Percentiles rank a stretch among this genome's conserved stretches.
Conservation (phyloP, 2,329 filamentous ascomycete genomes). For the Atkinsonella texensis region DNA sequence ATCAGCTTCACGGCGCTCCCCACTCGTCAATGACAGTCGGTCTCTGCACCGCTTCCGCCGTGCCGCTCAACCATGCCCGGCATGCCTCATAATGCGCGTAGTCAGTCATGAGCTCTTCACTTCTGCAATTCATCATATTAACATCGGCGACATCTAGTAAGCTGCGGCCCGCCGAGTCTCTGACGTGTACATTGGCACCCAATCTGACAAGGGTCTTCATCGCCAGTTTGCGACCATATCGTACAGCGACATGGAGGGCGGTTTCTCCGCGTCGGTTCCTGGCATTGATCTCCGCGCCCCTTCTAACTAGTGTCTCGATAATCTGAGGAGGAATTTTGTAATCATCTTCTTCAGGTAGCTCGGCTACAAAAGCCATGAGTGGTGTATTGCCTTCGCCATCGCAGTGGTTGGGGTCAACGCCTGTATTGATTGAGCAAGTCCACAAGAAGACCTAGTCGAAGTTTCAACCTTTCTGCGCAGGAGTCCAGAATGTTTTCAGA, state of each 20-base stretch:
- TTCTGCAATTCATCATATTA: conserved; percentile 20
- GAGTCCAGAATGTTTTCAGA: conserved; percentile 22
- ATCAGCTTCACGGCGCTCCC: conserved; percentile 9
- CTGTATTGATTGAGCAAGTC: conserved; percentile 22
- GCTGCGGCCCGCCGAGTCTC: conserved; percentile 31
- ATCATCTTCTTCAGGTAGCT: conserved; percentile 38
- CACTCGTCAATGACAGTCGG: conserved; percentile 31
- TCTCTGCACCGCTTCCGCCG: conserved; percentile 22
- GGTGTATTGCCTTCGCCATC: conserved; percentile 39
- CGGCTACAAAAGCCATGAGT: conserved; percentile 41
- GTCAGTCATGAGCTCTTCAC: conserved; percentile 17
- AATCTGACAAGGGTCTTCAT: conserved; percentile 32
- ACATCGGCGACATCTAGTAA: conserved; percentile 34
- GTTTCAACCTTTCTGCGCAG: conserved; percentile 16
- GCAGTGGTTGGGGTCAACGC: conserved; percentile 40
- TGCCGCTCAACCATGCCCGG: conserved; percentile 32
- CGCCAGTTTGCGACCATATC: conserved; percentile 40
- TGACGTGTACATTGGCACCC: conserved; percentile 35
- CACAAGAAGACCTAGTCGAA: conserved; percentile 15
- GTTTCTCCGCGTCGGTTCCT: conserved; percentile 44
- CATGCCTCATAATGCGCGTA: conserved; percentile 34
- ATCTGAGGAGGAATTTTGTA: conserved; percentile 34
- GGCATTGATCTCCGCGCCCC: conserved; percentile 33
- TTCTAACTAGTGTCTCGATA: conserved; percentile 28
- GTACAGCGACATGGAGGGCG: conserved; percentile 40